Evolutionary conservation across 2,329 filamentous ascomycete species (phyloP), one percentile per base, ranked within the genome.

Genomic region (Colletotrichum shisoi): DNA sequence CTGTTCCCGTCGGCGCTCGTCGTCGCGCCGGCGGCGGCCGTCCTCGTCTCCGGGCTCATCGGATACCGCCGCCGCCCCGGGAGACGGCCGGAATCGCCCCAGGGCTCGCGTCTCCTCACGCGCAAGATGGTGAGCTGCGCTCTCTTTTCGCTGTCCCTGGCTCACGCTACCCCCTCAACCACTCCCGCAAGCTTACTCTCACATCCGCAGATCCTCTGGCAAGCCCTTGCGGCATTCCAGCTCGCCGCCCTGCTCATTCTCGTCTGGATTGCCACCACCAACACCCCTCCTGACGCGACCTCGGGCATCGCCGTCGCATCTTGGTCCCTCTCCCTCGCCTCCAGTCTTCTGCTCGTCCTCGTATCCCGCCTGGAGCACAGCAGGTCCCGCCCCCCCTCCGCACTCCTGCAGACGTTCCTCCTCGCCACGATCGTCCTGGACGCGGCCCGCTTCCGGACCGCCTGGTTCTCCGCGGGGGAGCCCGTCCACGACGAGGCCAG

Each of bases 361-460:
- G 2, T 63, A 5, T 63, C 63, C 0, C 39, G 21, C 0, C 13
- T 46, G 2, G 59, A 67, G 3, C 63, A 67, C 0, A n/a, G 21
- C 4, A 57, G 9, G 51, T 62, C 53, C 13, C 31, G 46, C 1
- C 52, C 63, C 4, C 63, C 63, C 4, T 67, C 63, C 0, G 39
- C 59, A 0, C 21, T 67, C 19, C 46, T 67, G 4, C 63, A 63
- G 46, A 21, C 31, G 1, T 57, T 48, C 31, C 63, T 67, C 0
- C 13, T 67, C 6, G 17, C 9, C 2, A n/a, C 59, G 0, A 8
- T 58, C 13, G 42, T 53, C 2, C 21, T 58, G 1, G 63, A 63
- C 24, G 46, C 46, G 9, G 17, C 15, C 6, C 52, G 59, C 39
- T n/a, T 52, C 15, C 4, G 27, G 9, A 42, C 21, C 8, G 52